A percentile compares a stretch with the other conserved stretches of the same genome.
phyloP scores from a whole-genome alignment of 2,329 filamentous ascomycete species.

The Fusarium foetens region DNA sequence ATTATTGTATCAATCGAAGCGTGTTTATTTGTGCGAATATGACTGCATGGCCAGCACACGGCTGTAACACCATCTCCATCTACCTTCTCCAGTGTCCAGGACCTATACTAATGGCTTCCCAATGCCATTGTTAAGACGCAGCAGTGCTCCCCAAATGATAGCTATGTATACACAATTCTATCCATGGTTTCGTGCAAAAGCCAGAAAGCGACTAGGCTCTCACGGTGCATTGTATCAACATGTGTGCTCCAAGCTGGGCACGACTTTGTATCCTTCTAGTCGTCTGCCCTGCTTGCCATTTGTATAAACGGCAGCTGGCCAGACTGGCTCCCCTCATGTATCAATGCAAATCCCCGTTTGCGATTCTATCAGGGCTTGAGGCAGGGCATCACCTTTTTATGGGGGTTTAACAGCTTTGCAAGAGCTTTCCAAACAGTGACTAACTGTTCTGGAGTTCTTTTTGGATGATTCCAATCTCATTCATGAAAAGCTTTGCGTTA shows the following conservation, averaged over 20 bases:
- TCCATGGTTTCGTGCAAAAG: constrained; percentile 29
- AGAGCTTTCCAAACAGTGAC: constrained; percentile 13
- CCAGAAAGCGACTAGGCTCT: constrained; percentile 11
- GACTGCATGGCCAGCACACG: constrained; percentile 34
- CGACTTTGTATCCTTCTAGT: constrained; percentile 30
- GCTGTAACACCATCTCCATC: constrained; percentile 24
- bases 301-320: constrained; percentile 14
- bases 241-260: constrained; percentile 33
- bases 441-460: constrained; percentile 59
- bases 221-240: constrained; percentile 28
- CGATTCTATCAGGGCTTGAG: constrained; percentile 10
- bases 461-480: constrained; percentile 61
- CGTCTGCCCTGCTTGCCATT: constrained; percentile 13
- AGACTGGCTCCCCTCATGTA: constrained; percentile 11
- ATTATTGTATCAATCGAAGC: constrained; percentile 12
- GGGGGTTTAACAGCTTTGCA: constrained; percentile 12
- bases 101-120: constrained; percentile 16
- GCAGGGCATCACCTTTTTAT: constrained; percentile 22
- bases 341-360: constrained; percentile 21
- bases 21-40: constrained; percentile 33
- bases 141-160: constrained; percentile 24
- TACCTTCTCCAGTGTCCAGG: constrained; percentile 10
- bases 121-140: constrained; percentile 10
- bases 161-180: constrained; percentile 40
- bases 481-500: constrained; percentile 63